Evolutionary conservation across 495 filamentous ascomycete genomes (phyloP), one percentile per base, ranked within the genome.

Genomic region (Aspergillus egyptiacus): DNA sequence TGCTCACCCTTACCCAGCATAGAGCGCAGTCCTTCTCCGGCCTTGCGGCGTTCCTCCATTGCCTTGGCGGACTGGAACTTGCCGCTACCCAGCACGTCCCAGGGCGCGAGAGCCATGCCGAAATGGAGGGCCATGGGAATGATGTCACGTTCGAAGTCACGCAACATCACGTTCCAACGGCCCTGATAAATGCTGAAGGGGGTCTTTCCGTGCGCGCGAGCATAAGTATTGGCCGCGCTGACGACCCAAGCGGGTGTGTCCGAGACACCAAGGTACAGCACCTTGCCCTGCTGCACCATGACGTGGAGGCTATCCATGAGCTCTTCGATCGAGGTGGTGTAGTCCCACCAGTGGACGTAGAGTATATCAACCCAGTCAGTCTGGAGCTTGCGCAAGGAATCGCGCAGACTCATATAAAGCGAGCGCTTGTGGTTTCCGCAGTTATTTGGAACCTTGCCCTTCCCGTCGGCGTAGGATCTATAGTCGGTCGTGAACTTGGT

Each of bases 281-380:
- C 73, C 52, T 74, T 73, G 27, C 73, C 70, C 6, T 53, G 35
- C 6, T 40, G 46, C 25, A 75, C 63, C 10, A 75, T 53, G n/a
- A 49, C 42, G 44, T 77, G 59, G 8, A 77, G 64, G 5, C 58
- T 54, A 24, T 69, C 57, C 73, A 75, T 75, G 2, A 77, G 40
- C 47, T 77, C 73, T 7, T 65, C 58, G 15, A 75, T 62, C 2
- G 61, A 64, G 1, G 71, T 74, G 2, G 66, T 60, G 46, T 57
- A 71, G 50, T 75, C 73, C 71, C 72, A 75, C 59, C 62, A 73
- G 35, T 66, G 65, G 17, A 68, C 59, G 35, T 66, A 68, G 15
- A 58, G 40, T n/a, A 62, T 47, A 56, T 84, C 83, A 50, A 88
- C 80, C 51, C 84, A 88, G 37, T 73, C 68, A 0, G 84, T 87